These are phyloP conservation scores for Monilinia aucupariae DNA, from an alignment of 2,329 filamentous ascomycete genomes.

Conservation along the genomic window DNA sequence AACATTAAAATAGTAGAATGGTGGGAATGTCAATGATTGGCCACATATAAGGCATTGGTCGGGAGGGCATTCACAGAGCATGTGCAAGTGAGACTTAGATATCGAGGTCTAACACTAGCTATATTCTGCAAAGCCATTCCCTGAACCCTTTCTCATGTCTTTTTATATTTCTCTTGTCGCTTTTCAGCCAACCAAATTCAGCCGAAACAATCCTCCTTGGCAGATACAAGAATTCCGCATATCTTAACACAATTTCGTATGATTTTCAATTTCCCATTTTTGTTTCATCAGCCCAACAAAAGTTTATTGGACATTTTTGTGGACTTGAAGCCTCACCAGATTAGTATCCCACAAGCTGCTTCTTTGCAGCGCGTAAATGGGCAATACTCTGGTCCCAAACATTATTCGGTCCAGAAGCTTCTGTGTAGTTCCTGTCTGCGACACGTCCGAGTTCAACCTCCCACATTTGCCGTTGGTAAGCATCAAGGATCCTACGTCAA, in stretches of 20 bases:
- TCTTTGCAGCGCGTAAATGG: constrained; percentile 15
- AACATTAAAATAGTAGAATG: not conserved
- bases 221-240: not conserved
- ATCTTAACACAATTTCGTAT: not conserved
- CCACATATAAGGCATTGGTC: too few relatives aligned
- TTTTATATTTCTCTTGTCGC: not conserved
- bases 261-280: not conserved
- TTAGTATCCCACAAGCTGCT: constrained; percentile 16
- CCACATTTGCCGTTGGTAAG: constrained; percentile 21
- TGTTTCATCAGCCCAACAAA: not conserved
- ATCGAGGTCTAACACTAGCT: not conserved
- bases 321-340: too few relatives aligned
- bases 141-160: not conserved
- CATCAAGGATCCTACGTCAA: constrained; percentile 21
- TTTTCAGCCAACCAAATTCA: not conserved
- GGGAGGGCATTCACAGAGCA: not conserved
- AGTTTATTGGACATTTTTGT: not conserved
- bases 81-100: not conserved
- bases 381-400: constrained; percentile 17
- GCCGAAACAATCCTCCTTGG: not conserved
- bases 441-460: constrained; percentile 24
- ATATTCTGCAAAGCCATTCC: constrained; percentile 1
- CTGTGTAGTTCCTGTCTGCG: constrained; percentile 3
- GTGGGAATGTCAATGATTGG: not conserved
- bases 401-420: not conserved